Percentiles rank a stretch among this genome's conserved stretches.
Conservation (phyloP, 2,329 filamentous ascomycete genomes). For the Teratosphaeria nubilosa region DNA sequence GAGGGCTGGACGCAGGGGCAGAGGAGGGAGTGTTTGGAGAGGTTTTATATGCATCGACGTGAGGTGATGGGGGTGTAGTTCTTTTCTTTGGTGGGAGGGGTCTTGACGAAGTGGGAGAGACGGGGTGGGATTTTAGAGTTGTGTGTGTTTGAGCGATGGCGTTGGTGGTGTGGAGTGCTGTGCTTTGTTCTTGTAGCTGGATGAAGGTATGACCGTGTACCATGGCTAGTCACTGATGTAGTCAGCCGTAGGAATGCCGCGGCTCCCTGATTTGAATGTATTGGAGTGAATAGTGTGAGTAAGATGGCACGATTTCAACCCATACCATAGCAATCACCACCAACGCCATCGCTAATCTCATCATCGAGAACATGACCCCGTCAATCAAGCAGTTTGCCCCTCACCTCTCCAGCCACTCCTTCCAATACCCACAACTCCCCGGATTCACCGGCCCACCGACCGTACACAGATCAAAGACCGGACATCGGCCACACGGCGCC, state of each 20-base stretch:
- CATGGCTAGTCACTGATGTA: no score
- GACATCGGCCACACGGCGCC: conserved; percentile 81
- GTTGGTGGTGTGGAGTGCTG: neutral
- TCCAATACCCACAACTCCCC: conserved; percentile 83
- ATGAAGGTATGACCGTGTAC: no score
- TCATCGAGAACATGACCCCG: no score
- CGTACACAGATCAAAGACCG: conserved; percentile 85
- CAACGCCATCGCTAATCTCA: no score
- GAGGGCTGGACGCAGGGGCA: conserved; percentile 84
- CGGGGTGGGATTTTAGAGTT: neutral
- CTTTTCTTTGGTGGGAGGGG: neutral
- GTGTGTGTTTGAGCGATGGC: neutral
- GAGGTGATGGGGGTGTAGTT: conserved; percentile 11
- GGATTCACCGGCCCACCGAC: conserved; percentile 86
- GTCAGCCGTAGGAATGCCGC: no score
- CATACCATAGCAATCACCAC: neutral
- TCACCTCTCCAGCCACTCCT: conserved; percentile 58
- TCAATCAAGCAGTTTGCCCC: no score
- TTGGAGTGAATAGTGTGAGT: no score
- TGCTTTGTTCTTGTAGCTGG: neutral
- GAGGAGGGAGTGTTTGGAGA: conserved; percentile 64
- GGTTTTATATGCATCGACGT: conserved; percentile 64
- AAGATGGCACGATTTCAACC: neutral
- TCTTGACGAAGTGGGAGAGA: conserved; percentile 8
- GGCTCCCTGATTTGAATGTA: no score